Evolutionary conservation across 208 protist species (phyloP).

Genomic region (Leishmania amazonensis): DNA sequence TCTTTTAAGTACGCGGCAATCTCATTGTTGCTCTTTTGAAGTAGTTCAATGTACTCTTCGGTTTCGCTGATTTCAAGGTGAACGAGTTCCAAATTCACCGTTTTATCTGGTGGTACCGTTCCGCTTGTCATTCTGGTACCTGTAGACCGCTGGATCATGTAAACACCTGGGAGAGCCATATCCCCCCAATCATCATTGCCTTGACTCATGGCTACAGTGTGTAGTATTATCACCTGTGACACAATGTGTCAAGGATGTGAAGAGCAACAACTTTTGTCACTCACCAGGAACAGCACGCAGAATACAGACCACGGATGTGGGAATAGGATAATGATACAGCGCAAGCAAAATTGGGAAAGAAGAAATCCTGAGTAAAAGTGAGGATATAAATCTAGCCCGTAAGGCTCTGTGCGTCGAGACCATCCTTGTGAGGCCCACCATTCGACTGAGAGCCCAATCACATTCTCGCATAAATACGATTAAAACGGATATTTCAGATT

Average conservation of each 20-base stretch:
- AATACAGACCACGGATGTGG: not conserved
- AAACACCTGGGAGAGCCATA: slow-evolving; percentile 82
- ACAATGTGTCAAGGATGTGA: not conserved
- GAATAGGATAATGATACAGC: not conserved
- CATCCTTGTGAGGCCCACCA: not conserved
- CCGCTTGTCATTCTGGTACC: not conserved
- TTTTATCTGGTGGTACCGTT: slow-evolving; percentile 21
- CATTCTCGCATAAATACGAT: not conserved
- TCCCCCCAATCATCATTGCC: slow-evolving; percentile 54
- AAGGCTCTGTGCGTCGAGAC: not conserved
- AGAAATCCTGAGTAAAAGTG: not conserved
- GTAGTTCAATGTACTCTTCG: slow-evolving; percentile 50
- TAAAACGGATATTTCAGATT: not conserved
- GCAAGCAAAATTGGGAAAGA: not conserved
- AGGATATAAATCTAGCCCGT: not conserved
- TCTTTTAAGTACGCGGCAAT: slow-evolving; percentile 42
- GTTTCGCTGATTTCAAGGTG: slow-evolving; percentile 63
- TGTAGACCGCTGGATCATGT: slow-evolving; percentile 63
- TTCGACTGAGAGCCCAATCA: not conserved
- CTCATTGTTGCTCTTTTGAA: slow-evolving; percentile 65
- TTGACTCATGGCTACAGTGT: slow-evolving; percentile 18
- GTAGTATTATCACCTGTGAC: not conserved
- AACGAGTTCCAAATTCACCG: slow-evolving; percentile 59
- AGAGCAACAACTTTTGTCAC: not conserved
- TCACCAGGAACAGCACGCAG: not conserved